Conservation (phyloP, 129 eudicot species). For the Saussurea involucrata region DNA sequence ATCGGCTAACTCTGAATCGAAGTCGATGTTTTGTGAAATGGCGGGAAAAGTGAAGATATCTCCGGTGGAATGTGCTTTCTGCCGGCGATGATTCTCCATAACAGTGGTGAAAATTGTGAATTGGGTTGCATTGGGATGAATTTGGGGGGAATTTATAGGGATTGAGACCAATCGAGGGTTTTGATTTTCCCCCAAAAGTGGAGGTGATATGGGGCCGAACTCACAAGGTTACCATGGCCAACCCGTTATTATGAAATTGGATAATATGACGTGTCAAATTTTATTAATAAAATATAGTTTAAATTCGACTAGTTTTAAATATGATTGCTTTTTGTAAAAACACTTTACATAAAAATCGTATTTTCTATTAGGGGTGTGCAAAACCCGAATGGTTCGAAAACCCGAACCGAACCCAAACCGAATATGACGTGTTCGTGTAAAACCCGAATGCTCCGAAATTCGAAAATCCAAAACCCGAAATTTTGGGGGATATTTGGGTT, state of each 20-base stretch:
- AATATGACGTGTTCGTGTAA: too few relatives aligned
- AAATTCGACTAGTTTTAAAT: too few relatives aligned
- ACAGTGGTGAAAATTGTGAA: slow-evolving; percentile 7
- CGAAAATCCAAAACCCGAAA: too few relatives aligned
- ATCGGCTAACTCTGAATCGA: slow-evolving; percentile 55
- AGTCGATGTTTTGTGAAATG: slow-evolving; percentile 10
- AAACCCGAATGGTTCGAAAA: too few relatives aligned
- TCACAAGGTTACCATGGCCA: slow-evolving; percentile 38
- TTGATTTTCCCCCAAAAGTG: slow-evolving; percentile 38
- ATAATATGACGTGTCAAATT: too few relatives aligned
- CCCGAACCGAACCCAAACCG: too few relatives aligned
- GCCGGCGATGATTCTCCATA: slow-evolving; percentile 28
- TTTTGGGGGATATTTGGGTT: too few relatives aligned
- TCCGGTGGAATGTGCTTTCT: slow-evolving; percentile 26
- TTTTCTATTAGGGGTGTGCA: too few relatives aligned
- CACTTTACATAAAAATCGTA: too few relatives aligned
- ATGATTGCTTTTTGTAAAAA: too few relatives aligned
- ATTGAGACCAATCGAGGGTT: slow-evolving; percentile 30
- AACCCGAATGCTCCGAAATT: too few relatives aligned
- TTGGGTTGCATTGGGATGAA: slow-evolving; percentile 9
- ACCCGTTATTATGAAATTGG: slow-evolving; percentile 15
- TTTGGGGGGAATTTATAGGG: slow-evolving; percentile 20
- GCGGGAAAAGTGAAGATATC: slow-evolving; percentile 55
- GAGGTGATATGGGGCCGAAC: slow-evolving; percentile 36
- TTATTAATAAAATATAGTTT: too few relatives aligned